Evolutionary conservation across 2,329 filamentous ascomycete species (phyloP).

Genomic region (Talaromyces sp.): DNA sequence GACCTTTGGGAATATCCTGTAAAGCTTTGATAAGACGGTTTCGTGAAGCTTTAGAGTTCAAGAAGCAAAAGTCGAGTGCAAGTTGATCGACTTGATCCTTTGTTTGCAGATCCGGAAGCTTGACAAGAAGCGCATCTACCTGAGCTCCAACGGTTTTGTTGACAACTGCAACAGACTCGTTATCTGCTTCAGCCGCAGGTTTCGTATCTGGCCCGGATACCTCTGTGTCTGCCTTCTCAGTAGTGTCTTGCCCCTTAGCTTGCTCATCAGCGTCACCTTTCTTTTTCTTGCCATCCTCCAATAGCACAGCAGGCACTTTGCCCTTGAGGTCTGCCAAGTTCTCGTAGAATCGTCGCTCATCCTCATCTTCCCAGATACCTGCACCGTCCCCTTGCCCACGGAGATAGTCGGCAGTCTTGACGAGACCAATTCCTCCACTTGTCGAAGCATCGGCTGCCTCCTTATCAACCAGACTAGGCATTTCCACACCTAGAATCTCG

Average conservation of each 20-base stretch:
- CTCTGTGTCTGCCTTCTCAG: slow-evolving; percentile 34
- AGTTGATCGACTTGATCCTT: slow-evolving; percentile 90
- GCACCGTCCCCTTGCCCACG: slow-evolving; percentile 83
- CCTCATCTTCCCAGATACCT: slow-evolving; percentile 98
- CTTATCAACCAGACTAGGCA: slow-evolving; percentile 86
- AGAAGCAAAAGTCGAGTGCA: slow-evolving; percentile 93
- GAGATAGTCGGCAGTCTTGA: slow-evolving; percentile 90
- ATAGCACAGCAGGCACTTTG: slow-evolving; percentile 85
- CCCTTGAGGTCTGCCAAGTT: slow-evolving; percentile 92
- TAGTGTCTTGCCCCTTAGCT: slow-evolving; percentile 52
- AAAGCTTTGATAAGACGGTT: slow-evolving; percentile 90
- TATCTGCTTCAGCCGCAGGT: slow-evolving; percentile 56
- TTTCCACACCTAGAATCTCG: slow-evolving; percentile 80
- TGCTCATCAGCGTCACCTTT: slow-evolving; percentile 76
- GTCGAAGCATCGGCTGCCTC: slow-evolving; percentile 62
- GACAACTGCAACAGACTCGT: slow-evolving; percentile 86
- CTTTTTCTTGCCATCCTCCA: slow-evolving; percentile 94
- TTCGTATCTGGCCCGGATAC: slow-evolving; percentile 47
- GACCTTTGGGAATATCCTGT: slow-evolving; percentile 90
- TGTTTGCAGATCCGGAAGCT: slow-evolving; percentile 83
- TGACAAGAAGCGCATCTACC: slow-evolving; percentile 81
- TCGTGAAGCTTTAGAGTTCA: slow-evolving; percentile 96
- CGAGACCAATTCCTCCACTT: slow-evolving; percentile 79
- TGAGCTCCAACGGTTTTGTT: slow-evolving; percentile 98
- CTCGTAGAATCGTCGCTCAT: slow-evolving; percentile 96